These are phyloP conservation scores for Debaryomyces sp. DNA, from an alignment of 1,139 yeast species.

Conservation along the genomic window DNA sequence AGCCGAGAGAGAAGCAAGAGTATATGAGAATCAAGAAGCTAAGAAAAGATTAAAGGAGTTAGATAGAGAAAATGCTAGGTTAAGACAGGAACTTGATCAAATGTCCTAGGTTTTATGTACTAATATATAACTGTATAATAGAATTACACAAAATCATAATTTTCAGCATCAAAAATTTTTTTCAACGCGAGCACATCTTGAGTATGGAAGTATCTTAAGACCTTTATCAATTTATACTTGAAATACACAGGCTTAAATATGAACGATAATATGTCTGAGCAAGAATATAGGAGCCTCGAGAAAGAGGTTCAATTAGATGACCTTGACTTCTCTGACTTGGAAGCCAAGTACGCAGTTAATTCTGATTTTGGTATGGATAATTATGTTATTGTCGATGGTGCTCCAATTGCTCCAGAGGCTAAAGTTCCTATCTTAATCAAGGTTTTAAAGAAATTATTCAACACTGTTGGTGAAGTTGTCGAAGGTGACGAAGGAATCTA, in stretches of 20 bases:
- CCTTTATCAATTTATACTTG: neutral
- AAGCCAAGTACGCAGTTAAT: slow-evolving; percentile 68
- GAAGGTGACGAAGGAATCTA: slow-evolving; percentile 69
- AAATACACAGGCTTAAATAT: neutral
- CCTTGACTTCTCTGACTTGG: slow-evolving; percentile 87
- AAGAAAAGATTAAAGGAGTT: slow-evolving; percentile 52
- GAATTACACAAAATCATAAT: slow-evolving; percentile 14
- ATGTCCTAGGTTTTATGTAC: neutral
- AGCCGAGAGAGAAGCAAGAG: slow-evolving; percentile 69
- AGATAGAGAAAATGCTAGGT: slow-evolving; percentile 54
- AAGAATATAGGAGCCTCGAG: slow-evolving; percentile 45
- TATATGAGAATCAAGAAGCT: slow-evolving; percentile 60
- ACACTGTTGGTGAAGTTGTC: slow-evolving; percentile 67
- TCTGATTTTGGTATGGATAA: slow-evolving; percentile 68
- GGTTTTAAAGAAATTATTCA: slow-evolving; percentile 80
- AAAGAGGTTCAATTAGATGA: slow-evolving; percentile 52
- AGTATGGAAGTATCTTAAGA: neutral
- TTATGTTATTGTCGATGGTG: slow-evolving; percentile 90
- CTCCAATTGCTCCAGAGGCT: slow-evolving; percentile 91
- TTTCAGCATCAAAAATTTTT: slow-evolving; percentile 11
- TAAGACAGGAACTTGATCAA: slow-evolving; percentile 26
- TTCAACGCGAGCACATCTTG: slow-evolving; percentile 6
- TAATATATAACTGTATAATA: neutral
- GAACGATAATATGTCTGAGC: slow-evolving; percentile 22
- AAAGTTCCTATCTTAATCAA: slow-evolving; percentile 84